Percentiles rank a stretch among this genome's conserved stretches.
phyloP scores from a whole-genome alignment of 257 asterid species.

The Voacanga thouarsii region DNA sequence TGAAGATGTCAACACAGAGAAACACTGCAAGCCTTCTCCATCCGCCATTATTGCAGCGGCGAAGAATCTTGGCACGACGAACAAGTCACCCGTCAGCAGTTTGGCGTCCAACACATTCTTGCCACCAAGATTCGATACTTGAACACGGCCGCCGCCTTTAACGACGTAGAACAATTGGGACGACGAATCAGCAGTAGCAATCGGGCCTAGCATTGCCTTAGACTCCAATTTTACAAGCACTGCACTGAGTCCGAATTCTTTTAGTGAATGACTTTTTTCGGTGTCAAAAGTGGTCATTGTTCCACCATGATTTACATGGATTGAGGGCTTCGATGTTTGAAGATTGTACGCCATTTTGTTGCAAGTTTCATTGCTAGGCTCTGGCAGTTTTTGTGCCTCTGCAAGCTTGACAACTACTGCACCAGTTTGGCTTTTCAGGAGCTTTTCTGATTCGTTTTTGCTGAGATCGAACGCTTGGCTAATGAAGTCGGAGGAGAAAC shows the following conservation, averaged over 20 bases:
- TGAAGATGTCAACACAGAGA: constrained; percentile 30
- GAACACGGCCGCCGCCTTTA: constrained; percentile 36
- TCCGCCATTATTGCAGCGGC: constrained; percentile 25
- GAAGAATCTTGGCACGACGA: constrained; percentile 43
- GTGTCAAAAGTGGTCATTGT: not conserved
- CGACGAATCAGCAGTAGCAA: constrained; percentile 24
- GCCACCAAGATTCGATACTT: constrained; percentile 36
- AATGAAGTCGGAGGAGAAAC: constrained; percentile 35
- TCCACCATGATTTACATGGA: not conserved
- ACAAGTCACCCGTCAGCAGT: constrained; percentile 27
- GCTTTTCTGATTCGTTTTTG: constrained; percentile 18
- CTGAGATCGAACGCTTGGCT: constrained; percentile 19
- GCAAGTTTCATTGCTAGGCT: not conserved
- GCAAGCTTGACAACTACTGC: constrained; percentile 19
- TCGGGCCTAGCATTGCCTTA: constrained; percentile 21
- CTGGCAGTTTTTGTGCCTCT: constrained; percentile 20
- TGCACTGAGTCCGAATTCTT: constrained; percentile 28
- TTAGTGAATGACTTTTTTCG: constrained; percentile 17
- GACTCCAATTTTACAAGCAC: constrained; percentile 20
- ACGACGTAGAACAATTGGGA: constrained; percentile 25
- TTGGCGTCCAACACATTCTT: constrained; percentile 22
- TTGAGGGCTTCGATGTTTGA: not conserved
- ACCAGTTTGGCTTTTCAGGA: constrained; percentile 30
- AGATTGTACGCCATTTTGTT: constrained; percentile 8
- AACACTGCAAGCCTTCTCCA: constrained; percentile 36